phyloP scores from a whole-genome alignment of 257 asterid genomes.

The Solanum dulcamara region DNA sequence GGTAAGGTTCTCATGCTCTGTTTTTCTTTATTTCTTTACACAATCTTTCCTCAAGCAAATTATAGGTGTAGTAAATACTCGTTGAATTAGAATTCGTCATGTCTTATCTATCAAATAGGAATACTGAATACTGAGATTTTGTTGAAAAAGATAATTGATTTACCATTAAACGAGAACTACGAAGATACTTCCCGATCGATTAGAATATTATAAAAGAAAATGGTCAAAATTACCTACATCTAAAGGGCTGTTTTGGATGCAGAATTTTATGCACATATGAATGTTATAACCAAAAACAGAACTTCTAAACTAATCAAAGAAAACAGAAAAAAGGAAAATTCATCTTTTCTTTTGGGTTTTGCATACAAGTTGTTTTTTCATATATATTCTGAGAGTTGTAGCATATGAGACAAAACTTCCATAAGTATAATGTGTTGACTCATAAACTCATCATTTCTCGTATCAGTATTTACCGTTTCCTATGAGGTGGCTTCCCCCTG shows the following conservation, averaged over 20 bases:
- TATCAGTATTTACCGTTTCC: background rate
- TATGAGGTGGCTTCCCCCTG: background rate
- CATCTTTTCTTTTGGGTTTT: background rate
- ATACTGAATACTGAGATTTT: background rate
- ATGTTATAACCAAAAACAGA: background rate
- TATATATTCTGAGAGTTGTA: background rate
- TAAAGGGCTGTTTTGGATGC: background rate
- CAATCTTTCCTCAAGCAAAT: background rate
- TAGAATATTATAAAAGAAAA: background rate
- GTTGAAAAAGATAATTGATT: background rate
- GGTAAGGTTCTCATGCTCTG: conserved; percentile 29
- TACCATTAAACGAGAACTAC: background rate
- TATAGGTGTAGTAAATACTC: background rate
- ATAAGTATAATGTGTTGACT: background rate
- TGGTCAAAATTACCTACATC: background rate
- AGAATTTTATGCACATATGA: background rate
- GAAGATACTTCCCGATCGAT: background rate
- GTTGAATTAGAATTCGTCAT: background rate
- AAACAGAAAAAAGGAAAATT: background rate
- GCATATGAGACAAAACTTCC: background rate
- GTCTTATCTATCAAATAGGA: background rate
- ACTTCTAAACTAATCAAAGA: background rate
- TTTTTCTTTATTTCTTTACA: background rate
- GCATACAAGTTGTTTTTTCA: background rate
- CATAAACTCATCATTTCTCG: background rate